Evolutionary conservation across 352 stramenopile genomes (phyloP).

Genomic region (Pythium dissimile): DNA sequence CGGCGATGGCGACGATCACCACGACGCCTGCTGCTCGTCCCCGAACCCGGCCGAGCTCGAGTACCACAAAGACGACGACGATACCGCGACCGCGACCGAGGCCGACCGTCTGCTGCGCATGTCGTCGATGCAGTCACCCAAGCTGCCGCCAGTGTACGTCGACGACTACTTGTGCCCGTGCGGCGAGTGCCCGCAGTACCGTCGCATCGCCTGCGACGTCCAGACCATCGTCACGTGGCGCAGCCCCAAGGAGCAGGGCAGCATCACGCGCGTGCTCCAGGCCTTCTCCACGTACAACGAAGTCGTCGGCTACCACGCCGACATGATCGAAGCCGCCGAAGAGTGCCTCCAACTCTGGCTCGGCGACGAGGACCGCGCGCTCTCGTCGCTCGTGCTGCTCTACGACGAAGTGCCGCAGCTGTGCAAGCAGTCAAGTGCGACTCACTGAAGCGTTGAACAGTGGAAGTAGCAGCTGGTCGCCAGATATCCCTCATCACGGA

Average conservation of each 20-base stretch:
- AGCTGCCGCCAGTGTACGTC: conserved; percentile 33
- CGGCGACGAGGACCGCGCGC: conserved; percentile 61
- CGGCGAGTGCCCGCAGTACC: conserved; percentile 57
- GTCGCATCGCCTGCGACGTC: conserved; percentile 47
- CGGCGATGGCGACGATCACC: conserved; percentile 27
- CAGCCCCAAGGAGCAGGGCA: conserved; percentile 28
- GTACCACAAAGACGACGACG: conserved; percentile 23
- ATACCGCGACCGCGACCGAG: conserved; percentile 33
- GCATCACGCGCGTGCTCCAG: conserved; percentile 50
- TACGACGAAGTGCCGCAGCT: conserved; percentile 51
- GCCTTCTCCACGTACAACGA: conserved; percentile 77
- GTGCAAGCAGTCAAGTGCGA: conserved; percentile 25
- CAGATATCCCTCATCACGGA: conserved; percentile 24
- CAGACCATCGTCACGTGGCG: conserved; percentile 24
- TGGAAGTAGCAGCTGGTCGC: background rate
- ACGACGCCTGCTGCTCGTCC: conserved; percentile 1
- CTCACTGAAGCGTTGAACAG: background rate
- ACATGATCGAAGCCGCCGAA: conserved; percentile 49
- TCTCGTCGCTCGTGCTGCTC: conserved; percentile 56
- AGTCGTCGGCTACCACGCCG: conserved; percentile 41
- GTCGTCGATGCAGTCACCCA: conserved; percentile 15
- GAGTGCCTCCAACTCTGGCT: conserved; percentile 56
- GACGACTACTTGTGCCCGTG: conserved; percentile 67
- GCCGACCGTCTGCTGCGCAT: conserved; percentile 35
- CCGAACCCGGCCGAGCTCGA: conserved; percentile 5